Evolutionary conservation across 352 stramenopile species (phyloP), one percentile per base, ranked within the genome.

Genomic region (Phytophthora pinifolia): DNA sequence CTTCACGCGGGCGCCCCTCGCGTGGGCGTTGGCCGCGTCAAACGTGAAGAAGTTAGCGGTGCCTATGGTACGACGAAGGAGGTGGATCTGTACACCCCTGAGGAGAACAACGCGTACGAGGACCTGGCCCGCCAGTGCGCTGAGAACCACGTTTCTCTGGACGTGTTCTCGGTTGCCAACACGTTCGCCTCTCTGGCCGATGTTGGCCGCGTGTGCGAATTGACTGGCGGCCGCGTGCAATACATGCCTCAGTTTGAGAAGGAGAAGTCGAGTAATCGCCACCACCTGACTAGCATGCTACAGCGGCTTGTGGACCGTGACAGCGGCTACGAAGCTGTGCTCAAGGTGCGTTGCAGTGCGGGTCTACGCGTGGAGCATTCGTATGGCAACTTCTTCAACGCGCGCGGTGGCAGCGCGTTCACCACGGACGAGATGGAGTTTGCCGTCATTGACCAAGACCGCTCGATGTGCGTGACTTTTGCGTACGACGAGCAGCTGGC

Each of bases 161-260:
- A 96, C 53, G 72, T 96, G 8, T 93, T 92, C 44, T 89, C 79
- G 18, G 86, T 92, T 44, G 86, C 82, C 9, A 94, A 93, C 57
- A 70, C 84, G 33, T 93, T 92, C 53, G 78, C 83, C 12, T 93
- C 88, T 34, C 64, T 94, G 18, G 84, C 84, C 9, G 84, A 94
- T 45, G 74, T 92, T 20, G 82, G 79, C 15, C 84, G 84, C 33
- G 76, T 92, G 9, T 89, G 82, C 52, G 84, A 94, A 45, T 60
- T 95, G 54, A 97, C 87, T 20, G 88, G 87, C 45, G 88, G 87
- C 13, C 83, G 84, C 31, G 85, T 94, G 17, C 70, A 83, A 44
- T 92, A 94, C 72, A 82, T 96, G 67, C 86, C 85, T 22, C 79
- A 94, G 54, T 92, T 94, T 46, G 81, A 92, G 53, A 94, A 90